Percentiles rank a stretch among this genome's conserved stretches.
Conservation (phyloP, 2,329 filamentous ascomycete species). For the Nothophaeocryptopus gaeumannii region DNA sequence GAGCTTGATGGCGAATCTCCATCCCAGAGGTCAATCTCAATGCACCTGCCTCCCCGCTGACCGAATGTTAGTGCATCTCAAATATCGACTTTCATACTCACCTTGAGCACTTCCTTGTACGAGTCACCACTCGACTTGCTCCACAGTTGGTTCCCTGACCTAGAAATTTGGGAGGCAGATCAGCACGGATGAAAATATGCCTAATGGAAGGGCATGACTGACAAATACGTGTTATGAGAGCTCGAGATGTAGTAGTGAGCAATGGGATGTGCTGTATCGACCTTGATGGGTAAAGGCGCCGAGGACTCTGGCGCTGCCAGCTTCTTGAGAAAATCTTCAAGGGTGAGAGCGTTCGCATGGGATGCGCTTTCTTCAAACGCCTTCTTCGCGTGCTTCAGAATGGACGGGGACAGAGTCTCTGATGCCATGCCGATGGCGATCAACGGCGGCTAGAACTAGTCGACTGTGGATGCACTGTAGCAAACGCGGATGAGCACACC, state of each 20-base stretch:
- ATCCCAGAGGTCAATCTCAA: constrained; percentile 95
- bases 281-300: constrained; percentile 20
- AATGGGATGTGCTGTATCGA: constrained; percentile 52
- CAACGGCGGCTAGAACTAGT: too few species aligned
- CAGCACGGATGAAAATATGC: not conserved
- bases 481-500: too few species aligned
- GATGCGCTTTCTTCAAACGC: constrained; percentile 19
- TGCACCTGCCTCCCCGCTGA: constrained; percentile 75
- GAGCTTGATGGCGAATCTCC: constrained; percentile 53
- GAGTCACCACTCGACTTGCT: constrained; percentile 73
- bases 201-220: constrained; percentile 51
- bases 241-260: constrained; percentile 93
- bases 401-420: constrained; percentile 12
- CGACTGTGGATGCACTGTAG: too few species aligned
- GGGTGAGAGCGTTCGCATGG: constrained; percentile 6
- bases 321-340: constrained; percentile 48
- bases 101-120: constrained; percentile 37
- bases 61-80: too few species aligned
- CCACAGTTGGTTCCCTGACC: constrained; percentile 73
- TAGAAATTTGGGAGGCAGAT: constrained; percentile 46
- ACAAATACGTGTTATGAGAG: constrained; percentile 90
- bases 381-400: constrained; percentile 27
- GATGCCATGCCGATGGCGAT: not conserved
- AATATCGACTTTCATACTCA: too few species aligned
- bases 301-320: constrained; percentile 22